Evolutionary conservation across 129 eudicot species (phyloP).

Genomic region (Scalesia atractyloides): DNA sequence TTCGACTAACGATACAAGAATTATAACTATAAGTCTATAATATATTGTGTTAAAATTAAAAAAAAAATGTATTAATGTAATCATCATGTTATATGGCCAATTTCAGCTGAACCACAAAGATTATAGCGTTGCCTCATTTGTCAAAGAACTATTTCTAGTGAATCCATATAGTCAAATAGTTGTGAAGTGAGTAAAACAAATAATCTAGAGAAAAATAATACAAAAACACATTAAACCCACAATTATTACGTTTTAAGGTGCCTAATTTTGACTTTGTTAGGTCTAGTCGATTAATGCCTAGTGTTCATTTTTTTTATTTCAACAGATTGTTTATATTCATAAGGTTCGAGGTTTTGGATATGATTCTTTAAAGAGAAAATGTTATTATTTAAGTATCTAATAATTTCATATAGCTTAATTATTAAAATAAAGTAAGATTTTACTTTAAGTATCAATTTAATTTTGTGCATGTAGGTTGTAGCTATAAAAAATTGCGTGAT

Average conservation of each 20-base stretch:
- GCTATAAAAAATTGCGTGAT: too few relatives aligned
- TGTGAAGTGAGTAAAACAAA: neutral
- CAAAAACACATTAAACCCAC: neutral
- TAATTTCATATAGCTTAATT: too few relatives aligned
- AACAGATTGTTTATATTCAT: neutral
- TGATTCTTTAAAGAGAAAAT: too few relatives aligned
- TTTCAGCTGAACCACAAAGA: neutral
- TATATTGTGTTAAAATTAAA: too few relatives aligned
- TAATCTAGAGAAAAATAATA: neutral
- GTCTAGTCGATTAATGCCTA: constrained; percentile 8
- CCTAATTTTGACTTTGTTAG: constrained; percentile 31
- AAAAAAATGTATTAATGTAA: too few relatives aligned
- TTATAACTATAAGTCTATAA: too few relatives aligned
- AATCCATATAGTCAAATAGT: neutral
- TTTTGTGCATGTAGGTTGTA: too few relatives aligned
- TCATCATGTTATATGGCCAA: neutral
- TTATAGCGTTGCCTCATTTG: neutral
- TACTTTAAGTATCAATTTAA: too few relatives aligned
- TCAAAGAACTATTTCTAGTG: neutral
- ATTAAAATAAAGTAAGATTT: too few relatives aligned
- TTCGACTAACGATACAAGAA: too few relatives aligned
- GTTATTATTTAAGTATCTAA: too few relatives aligned
- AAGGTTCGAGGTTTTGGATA: too few relatives aligned
- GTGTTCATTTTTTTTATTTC: neutral
- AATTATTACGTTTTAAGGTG: constrained; percentile 23